A percentile compares a stretch with the other conserved stretches of the same genome.
Conservation (phyloP, 108 stramenopile genomes). For the Skeletonema tropicum region DNA sequence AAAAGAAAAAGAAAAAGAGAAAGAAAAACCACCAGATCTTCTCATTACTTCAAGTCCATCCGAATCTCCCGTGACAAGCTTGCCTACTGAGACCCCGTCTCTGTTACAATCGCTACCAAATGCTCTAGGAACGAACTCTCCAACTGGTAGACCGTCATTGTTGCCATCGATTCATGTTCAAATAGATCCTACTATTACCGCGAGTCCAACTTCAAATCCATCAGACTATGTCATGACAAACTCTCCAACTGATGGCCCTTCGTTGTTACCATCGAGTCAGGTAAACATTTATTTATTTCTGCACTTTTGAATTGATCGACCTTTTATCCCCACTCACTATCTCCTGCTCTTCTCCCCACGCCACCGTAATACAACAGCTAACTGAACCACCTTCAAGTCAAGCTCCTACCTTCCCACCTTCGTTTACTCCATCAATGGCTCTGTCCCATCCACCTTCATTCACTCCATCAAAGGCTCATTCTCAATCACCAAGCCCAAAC, state of each 20-base stretch:
- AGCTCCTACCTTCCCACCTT: background rate
- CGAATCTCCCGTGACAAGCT: background rate
- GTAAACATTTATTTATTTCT: background rate
- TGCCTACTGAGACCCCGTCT: background rate
- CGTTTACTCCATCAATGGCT: background rate
- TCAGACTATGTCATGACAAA: background rate
- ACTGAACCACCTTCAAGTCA: background rate
- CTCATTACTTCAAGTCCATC: background rate
- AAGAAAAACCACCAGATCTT: background rate
- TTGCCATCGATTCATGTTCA: background rate
- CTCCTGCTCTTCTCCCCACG: background rate
- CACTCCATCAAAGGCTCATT: background rate
- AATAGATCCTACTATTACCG: background rate
- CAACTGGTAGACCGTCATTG: background rate
- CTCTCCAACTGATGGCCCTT: background rate
- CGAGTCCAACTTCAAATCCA: background rate
- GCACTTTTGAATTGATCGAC: background rate
- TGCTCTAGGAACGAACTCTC: background rate
- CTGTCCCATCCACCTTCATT: background rate
- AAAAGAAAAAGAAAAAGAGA: slow-evolving; percentile 3
- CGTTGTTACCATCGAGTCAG: background rate
- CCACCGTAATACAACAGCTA: background rate
- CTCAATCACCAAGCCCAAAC: slow-evolving; percentile 1
- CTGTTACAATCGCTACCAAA: background rate
- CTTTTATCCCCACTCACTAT: background rate